Evolutionary conservation across 257 asterid species (phyloP), one percentile per base, ranked within the genome.

Genomic region (Ilex asprella): DNA sequence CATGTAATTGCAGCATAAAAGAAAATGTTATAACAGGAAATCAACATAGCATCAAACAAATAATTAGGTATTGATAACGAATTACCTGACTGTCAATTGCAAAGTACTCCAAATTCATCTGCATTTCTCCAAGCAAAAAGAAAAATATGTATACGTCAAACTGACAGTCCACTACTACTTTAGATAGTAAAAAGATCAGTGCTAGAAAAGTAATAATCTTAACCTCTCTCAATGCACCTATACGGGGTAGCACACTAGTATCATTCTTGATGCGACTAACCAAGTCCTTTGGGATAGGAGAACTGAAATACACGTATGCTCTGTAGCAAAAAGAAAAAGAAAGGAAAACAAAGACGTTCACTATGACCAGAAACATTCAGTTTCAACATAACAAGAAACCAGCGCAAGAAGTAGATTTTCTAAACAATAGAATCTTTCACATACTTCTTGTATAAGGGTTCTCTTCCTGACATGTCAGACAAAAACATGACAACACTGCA

Each of bases 401-500:
- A 31, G 10, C 51, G 55, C 43, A 51, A 3, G 27, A 47, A 41
- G 13, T 31, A 30, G 2, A 10, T 39, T 13, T 49, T 56, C 57
- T 49, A 59, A 63, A 53, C 67, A 30, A 51, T 52, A 55, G 44
- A n/a, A 32, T 66, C 58, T 69, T 31, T 44, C 31, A 58, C 91
- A 35, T 84, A 93, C 99, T 87, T 89, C 75, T 76, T 87, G 80
- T 93, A 93, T 68, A 93, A 70, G 56, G 99, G 99, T 76, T 93
- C 97, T 82, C 99, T 87, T 81, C 99, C 97, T 27, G 99, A 93
- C 99, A 93, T 93, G 79, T 93, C 99, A 21, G 96, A 93, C 78
- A 93, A 79, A 86, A 93, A 87, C 97, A 89, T 87, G 75, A 89
- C 83, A 39, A 93, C 76, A 69, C 99, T 93, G 99, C 66, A 77